A percentile compares a stretch with the other conserved stretches of the same genome.
These are phyloP conservation scores for Chernovozyma aurita DNA, from an alignment of 1,139 yeast genomes.

Conservation along the genomic window DNA sequence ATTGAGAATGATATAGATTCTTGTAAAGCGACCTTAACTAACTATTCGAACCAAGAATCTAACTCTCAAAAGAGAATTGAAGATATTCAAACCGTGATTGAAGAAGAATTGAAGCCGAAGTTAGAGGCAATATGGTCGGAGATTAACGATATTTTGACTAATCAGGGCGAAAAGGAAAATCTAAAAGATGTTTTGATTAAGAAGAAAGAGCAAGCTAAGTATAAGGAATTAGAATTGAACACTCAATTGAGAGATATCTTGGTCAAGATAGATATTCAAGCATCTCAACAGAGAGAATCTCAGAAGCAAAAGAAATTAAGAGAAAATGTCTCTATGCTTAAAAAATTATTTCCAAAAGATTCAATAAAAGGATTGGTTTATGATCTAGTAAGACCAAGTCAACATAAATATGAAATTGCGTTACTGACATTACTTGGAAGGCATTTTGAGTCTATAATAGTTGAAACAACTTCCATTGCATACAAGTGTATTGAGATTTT, in stretches of 20 bases:
- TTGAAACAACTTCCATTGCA: slow-evolving; percentile 72
- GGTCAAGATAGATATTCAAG: slow-evolving; percentile 61
- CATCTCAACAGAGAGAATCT: slow-evolving; percentile 73
- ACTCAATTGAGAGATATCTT: slow-evolving; percentile 63
- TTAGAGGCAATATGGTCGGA: slow-evolving; percentile 30
- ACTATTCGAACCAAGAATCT: slow-evolving; percentile 40
- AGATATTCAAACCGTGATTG: slow-evolving; percentile 26
- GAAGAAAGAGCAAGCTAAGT: slow-evolving; percentile 41
- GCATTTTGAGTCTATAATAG: slow-evolving; percentile 78
- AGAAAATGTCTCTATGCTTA: slow-evolving; percentile 67
- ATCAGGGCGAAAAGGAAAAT: slow-evolving; percentile 35
- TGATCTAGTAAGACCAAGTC: slow-evolving; percentile 78
- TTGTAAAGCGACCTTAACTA: slow-evolving; percentile 32
- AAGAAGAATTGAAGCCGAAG: slow-evolving; percentile 28
- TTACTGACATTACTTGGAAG: slow-evolving; percentile 77
- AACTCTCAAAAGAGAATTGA: slow-evolving; percentile 37
- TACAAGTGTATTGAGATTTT: slow-evolving; percentile 77
- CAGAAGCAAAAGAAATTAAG: slow-evolving; percentile 62
- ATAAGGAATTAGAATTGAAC: slow-evolving; percentile 53
- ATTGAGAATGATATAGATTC: slow-evolving; percentile 44
- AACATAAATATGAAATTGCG: slow-evolving; percentile 71
- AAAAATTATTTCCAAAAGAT: slow-evolving; percentile 59
- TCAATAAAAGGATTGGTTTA: slow-evolving; percentile 78
- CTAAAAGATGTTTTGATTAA: slow-evolving; percentile 37
- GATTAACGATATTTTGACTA: slow-evolving; percentile 28